phyloP scores from a whole-genome alignment of 2,329 filamentous ascomycete species.

The Shiraia bambusicola region DNA sequence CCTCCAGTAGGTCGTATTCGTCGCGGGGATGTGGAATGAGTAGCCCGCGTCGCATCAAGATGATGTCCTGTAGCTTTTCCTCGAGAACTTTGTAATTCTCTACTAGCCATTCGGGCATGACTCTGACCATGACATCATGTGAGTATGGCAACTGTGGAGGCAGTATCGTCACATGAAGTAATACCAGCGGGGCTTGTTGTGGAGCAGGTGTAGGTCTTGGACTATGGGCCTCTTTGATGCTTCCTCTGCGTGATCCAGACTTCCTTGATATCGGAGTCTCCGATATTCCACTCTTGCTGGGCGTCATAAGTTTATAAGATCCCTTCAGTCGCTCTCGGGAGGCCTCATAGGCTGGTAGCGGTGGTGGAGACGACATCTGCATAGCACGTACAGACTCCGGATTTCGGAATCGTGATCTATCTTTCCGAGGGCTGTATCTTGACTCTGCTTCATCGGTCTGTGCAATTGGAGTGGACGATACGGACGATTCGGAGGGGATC shows the following conservation, averaged over 20 bases:
- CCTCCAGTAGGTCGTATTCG: constrained; percentile 78
- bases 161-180: constrained; percentile 75
- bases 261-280: constrained; percentile 34
- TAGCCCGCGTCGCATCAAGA: constrained; percentile 68
- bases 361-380: constrained; percentile 66
- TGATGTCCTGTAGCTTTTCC: constrained; percentile 70
- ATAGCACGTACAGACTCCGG: constrained; percentile 69
- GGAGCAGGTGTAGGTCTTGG: constrained; percentile 32
- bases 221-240: constrained; percentile 29
- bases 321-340: constrained; percentile 35
- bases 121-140: constrained; percentile 49
- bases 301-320: constrained; percentile 36
- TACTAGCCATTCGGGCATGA: constrained; percentile 53
- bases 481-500: constrained; percentile 42
- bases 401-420: constrained; percentile 67
- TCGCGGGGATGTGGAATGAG: constrained; percentile 76
- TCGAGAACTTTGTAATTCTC: constrained; percentile 68
- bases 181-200: constrained; percentile 66
- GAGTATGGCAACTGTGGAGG: constrained; percentile 67
- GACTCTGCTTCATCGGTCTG: constrained; percentile 28
- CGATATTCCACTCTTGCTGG: constrained; percentile 33
- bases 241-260: constrained; percentile 31
- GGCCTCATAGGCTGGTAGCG: constrained; percentile 31
- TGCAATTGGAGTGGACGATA: constrained; percentile 35
- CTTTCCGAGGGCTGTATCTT: constrained; percentile 59